These are phyloP conservation scores for Pseudoscleropodium purum DNA, from an alignment of 225 moss, liverwort and hornwort species.

Conservation along the genomic window DNA sequence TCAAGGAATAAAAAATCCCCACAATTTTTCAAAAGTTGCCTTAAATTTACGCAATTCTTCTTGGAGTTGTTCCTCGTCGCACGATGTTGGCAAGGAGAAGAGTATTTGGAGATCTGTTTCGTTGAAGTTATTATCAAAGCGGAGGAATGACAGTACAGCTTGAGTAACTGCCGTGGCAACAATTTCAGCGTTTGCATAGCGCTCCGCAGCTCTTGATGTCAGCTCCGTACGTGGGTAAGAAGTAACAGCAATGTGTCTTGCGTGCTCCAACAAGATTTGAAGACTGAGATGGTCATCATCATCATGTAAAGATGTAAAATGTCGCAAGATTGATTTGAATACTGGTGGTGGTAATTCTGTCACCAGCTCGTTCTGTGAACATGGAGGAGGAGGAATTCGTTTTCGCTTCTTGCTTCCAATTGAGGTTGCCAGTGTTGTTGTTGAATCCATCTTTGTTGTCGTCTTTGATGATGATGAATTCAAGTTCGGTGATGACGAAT, in stretches of 20 bases:
- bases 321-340: background rate
- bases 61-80: background rate
- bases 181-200: background rate
- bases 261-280: background rate
- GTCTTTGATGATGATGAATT: too few species aligned
- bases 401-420: background rate
- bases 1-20: background rate
- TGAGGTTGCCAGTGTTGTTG: background rate
- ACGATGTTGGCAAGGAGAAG: background rate
- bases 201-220: background rate
- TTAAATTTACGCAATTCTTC: background rate
- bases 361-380: rapidly evolving
- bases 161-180: background rate
- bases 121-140: background rate
- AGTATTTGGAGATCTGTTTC: background rate
- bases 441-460: background rate
- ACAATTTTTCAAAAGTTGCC: background rate
- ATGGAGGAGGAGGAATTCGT: background rate
- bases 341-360: background rate
- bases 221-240: background rate
- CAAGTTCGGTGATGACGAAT: too few species aligned
- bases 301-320: background rate
- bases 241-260: background rate
- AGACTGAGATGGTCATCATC: background rate
- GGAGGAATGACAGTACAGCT: background rate